These are phyloP conservation scores for Phytophthora niederhauseri DNA, from an alignment of 352 stramenopile genomes.

Conservation along the genomic window DNA sequence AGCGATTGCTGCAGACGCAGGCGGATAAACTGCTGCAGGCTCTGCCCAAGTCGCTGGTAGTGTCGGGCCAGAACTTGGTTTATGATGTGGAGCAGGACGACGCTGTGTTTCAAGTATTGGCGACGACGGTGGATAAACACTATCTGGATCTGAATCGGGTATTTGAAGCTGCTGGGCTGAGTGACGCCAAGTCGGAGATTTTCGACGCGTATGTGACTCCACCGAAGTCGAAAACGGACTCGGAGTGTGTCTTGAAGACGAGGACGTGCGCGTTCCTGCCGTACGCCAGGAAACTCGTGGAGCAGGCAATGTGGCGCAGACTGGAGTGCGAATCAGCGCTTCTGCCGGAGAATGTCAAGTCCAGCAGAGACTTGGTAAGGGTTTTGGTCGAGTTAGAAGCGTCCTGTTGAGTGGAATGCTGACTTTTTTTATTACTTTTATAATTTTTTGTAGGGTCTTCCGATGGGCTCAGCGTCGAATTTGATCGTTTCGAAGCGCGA, in stretches of 20 bases:
- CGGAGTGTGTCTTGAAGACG: constrained; percentile 19
- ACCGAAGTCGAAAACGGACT: background rate
- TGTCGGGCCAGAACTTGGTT: constrained; percentile 23
- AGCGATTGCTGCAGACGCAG: constrained; percentile 22
- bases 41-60: constrained; percentile 22
- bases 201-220: constrained; percentile 23
- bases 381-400: background rate
- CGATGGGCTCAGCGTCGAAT: constrained; percentile 19
- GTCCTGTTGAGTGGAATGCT: background rate
- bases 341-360: constrained; percentile 14
- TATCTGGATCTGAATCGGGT: constrained; percentile 23
- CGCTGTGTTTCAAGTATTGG: constrained; percentile 29
- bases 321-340: constrained; percentile 24
- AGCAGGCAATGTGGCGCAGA: constrained; percentile 23
- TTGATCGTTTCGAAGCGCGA: constrained; percentile 27
- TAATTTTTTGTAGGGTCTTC: constrained; percentile 13
- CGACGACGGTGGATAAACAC: constrained; percentile 19
- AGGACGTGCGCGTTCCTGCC: constrained; percentile 18
- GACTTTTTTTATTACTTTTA: no score
- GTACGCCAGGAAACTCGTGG: constrained; percentile 16
- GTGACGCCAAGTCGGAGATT: constrained; percentile 18
- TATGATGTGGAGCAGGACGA: constrained; percentile 25
- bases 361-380: constrained; percentile 21
- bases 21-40: constrained; percentile 23
- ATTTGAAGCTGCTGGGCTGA: constrained; percentile 14